Evolutionary conservation across 305 asterid species (phyloP).

Genomic region (Fraxinus greggii): DNA sequence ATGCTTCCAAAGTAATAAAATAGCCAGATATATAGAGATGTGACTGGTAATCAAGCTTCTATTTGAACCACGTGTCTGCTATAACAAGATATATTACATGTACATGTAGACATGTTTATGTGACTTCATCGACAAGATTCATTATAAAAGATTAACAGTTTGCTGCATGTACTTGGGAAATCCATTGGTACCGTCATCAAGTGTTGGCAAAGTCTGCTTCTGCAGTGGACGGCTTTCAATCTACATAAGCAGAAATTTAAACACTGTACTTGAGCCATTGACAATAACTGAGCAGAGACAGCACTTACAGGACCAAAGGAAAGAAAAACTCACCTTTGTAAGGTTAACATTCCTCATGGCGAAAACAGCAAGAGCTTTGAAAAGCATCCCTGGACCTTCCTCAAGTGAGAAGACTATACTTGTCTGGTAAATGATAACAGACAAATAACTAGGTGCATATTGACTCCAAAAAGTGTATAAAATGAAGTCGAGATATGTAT

Average conservation of each 20-base stretch:
- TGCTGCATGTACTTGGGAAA: slow-evolving; percentile 61
- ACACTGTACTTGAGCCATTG: slow-evolving; percentile 7
- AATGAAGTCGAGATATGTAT: neutral
- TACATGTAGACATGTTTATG: slow-evolving; percentile 15
- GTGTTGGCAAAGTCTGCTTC: slow-evolving; percentile 66
- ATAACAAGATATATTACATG: neutral
- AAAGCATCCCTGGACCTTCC: slow-evolving; percentile 99
- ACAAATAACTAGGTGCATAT: slow-evolving; percentile 4
- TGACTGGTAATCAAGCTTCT: slow-evolving; percentile 15
- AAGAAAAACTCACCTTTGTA: slow-evolving; percentile 62
- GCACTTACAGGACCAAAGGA: slow-evolving; percentile 6
- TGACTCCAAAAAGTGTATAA: neutral
- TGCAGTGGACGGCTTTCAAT: slow-evolving; percentile 97
- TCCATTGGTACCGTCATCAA: slow-evolving; percentile 52
- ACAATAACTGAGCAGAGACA: slow-evolving; percentile 17
- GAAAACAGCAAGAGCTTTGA: slow-evolving; percentile 96
- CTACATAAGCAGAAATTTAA: slow-evolving; percentile 37
- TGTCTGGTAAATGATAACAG: slow-evolving; percentile 52
- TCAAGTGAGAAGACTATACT: slow-evolving; percentile 98
- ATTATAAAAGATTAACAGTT: slow-evolving; percentile 10
- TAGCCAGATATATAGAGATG: neutral
- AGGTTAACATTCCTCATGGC: slow-evolving; percentile 92
- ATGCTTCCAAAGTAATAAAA: slow-evolving; percentile 11
- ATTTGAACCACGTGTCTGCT: neutral
- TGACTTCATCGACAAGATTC: slow-evolving; percentile 9